These are phyloP conservation scores for Daldinia decipiens DNA, from an alignment of 495 filamentous ascomycete genomes.

Conservation along the genomic window DNA sequence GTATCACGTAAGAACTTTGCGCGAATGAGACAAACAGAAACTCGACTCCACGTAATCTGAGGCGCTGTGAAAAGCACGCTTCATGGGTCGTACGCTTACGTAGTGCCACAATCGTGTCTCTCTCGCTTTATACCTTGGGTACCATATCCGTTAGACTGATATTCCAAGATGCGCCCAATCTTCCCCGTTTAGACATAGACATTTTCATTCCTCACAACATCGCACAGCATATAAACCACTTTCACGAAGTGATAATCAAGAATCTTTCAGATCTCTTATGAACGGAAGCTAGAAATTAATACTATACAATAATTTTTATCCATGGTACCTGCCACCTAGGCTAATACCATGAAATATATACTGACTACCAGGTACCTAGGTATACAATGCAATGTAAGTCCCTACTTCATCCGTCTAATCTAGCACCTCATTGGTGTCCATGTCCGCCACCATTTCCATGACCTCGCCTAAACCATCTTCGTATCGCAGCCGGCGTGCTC, in stretches of 20 bases:
- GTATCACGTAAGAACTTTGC: slow-evolving; percentile 22
- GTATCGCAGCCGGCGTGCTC: slow-evolving; percentile 20
- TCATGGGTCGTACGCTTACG: neutral
- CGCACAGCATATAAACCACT: neutral
- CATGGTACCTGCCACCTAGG: slow-evolving; percentile 9
- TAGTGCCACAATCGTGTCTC: neutral
- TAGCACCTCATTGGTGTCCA: slow-evolving; percentile 21
- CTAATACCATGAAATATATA: slow-evolving; percentile 1
- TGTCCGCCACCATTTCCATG: slow-evolving; percentile 26
- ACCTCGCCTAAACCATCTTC: slow-evolving; percentile 44
- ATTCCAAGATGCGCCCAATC: neutral
- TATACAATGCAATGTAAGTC: slow-evolving; percentile 24
- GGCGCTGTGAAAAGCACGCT: neutral
- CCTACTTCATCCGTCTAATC: neutral
- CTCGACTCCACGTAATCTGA: slow-evolving; percentile 5
- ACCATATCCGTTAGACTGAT: neutral
- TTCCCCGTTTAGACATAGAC: neutral
- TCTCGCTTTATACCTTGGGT: neutral
- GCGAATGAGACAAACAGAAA: neutral
- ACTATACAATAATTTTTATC: slow-evolving; percentile 8
- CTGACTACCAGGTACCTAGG: no score
- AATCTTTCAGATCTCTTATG: slow-evolving; percentile 6
- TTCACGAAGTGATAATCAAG: neutral
- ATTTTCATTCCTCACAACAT: neutral
- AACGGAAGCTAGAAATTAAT: slow-evolving; percentile 9